Percentiles rank a stretch among this genome's conserved stretches.
Evolutionary conservation across 306 rosid genomes (phyloP).

Genomic region (Cucurbita moschata): DNA sequence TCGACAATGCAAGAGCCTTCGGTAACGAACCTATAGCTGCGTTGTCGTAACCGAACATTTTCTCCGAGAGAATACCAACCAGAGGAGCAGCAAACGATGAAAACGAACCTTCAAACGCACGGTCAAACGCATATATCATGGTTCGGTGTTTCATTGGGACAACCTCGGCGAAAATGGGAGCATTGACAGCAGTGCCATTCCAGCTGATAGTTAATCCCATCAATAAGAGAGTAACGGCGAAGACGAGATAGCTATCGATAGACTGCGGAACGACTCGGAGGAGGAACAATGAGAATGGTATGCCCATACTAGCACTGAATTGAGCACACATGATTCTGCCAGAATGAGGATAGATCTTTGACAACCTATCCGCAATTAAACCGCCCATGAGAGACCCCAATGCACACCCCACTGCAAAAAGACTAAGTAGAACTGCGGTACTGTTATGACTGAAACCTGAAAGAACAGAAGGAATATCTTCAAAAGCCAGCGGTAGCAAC

Average conservation of each 20-base stretch:
- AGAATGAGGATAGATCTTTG: slow-evolving; percentile 58
- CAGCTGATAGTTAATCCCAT: slow-evolving; percentile 97
- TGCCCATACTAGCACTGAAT: slow-evolving; percentile 90
- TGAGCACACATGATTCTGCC: slow-evolving; percentile 90
- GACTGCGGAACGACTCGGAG: slow-evolving; percentile 74
- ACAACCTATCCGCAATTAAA: slow-evolving; percentile 50
- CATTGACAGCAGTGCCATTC: slow-evolving; percentile 78
- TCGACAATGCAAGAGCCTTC: slow-evolving; percentile 83
- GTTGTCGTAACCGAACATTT: slow-evolving; percentile 68
- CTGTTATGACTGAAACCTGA: slow-evolving; percentile 81
- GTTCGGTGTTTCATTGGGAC: slow-evolving; percentile 82
- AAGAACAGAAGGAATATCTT: not conserved
- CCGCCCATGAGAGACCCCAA: slow-evolving; percentile 74
- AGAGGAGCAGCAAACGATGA: slow-evolving; percentile 93
- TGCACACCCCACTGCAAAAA: slow-evolving; percentile 84
- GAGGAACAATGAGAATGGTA: slow-evolving; percentile 80
- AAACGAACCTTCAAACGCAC: slow-evolving; percentile 91
- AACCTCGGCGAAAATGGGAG: slow-evolving; percentile 90
- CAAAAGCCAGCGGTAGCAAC: too few species aligned
- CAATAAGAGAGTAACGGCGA: slow-evolving; percentile 51
- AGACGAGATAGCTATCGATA: slow-evolving; percentile 45
- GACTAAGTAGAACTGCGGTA: slow-evolving; percentile 65
- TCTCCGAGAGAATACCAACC: slow-evolving; percentile 91
- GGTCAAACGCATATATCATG: slow-evolving; percentile 91
- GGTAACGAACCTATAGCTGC: slow-evolving; percentile 43